A percentile compares a stretch with the other conserved stretches of the same genome.
phyloP scores from a whole-genome alignment of 108 stramenopile species.

The Conticribra weissflogii region DNA sequence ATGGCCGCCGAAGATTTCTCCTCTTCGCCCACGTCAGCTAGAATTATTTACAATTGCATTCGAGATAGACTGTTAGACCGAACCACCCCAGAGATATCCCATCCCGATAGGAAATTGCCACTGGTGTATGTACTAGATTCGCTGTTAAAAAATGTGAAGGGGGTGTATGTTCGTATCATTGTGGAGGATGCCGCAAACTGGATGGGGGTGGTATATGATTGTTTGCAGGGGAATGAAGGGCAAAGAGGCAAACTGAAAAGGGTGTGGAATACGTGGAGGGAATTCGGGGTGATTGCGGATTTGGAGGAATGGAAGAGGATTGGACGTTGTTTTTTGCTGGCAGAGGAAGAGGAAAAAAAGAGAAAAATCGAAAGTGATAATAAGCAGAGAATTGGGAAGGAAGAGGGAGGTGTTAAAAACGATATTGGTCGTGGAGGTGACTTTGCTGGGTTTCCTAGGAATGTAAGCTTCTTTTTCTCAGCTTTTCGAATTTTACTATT shows the following conservation, averaged over 20 bases:
- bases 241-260: constrained; percentile 63
- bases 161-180: constrained; percentile 69
- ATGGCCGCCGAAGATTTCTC: constrained; percentile 86
- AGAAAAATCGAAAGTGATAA: too few relatives aligned
- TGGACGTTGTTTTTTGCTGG: constrained; percentile 63
- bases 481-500: constrained; percentile 47
- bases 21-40: constrained; percentile 52
- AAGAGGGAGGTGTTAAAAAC: too few relatives aligned
- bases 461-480: constrained; percentile 12
- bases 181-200: constrained; percentile 70
- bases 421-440: constrained; percentile 17
- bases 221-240: constrained; percentile 47
- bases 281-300: constrained; percentile 53
- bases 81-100: constrained; percentile 11
- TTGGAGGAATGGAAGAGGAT: constrained; percentile 64
- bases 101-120: constrained; percentile 65
- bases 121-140: constrained; percentile 83
- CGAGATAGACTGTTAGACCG: constrained; percentile 58
- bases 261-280: constrained; percentile 85
- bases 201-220: constrained; percentile 70
- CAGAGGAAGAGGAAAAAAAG: constrained; percentile 21
- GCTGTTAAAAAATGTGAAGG: constrained; percentile 82
- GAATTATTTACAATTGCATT: constrained; percentile 68
- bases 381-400: too few relatives aligned
- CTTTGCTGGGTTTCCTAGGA: constrained; percentile 15